Conservation (phyloP, 1,284 basidiomycete genomes). For the Malassezia sp. region DNA sequence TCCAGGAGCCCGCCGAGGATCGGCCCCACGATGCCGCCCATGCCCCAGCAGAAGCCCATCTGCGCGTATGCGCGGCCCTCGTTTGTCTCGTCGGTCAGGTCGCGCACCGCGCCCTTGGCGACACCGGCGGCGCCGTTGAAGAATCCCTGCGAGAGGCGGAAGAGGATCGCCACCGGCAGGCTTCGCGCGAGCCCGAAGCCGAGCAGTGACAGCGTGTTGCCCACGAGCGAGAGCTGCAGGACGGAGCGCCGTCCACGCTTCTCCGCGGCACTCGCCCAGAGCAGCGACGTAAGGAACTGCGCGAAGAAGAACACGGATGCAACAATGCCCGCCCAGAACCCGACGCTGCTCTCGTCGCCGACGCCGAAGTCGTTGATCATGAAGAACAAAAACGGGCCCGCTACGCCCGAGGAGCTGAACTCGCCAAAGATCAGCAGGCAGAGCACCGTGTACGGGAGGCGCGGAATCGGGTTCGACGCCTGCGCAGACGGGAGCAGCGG, state of each 20-base stretch:
- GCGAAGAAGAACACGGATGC: constrained; percentile 46
- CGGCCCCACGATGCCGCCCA: constrained; percentile 66
- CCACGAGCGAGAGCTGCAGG: constrained; percentile 69
- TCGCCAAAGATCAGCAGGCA: constrained; percentile 44
- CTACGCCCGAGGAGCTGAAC: constrained; percentile 62
- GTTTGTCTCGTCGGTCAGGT: constrained; percentile 77
- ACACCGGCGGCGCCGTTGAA: constrained; percentile 92
- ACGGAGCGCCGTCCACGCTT: constrained; percentile 78
- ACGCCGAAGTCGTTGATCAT: constrained; percentile 42
- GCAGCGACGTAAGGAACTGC: constrained; percentile 69
- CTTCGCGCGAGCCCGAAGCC: constrained; percentile 69
- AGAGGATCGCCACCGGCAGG: constrained; percentile 60
- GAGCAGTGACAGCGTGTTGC: constrained; percentile 64
- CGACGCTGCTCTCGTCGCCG: constrained; percentile 39
- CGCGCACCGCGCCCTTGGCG: constrained; percentile 67
- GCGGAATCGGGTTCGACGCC: constrained; percentile 34
- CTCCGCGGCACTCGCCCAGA: constrained; percentile 85
- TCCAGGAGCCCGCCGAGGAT: constrained; percentile 58
- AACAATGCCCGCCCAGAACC: constrained; percentile 45
- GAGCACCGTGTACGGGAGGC: constrained; percentile 40
- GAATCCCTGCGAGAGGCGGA: constrained; percentile 83
- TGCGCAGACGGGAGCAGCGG: constrained; percentile 16
- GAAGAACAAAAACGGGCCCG: constrained; percentile 45
- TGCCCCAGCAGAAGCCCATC: constrained; percentile 88
- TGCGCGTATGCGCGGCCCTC: constrained; percentile 88